Percentiles rank a stretch among this genome's conserved stretches.
phyloP scores from a whole-genome alignment of 75 land plant genomes.

The Ceratopteris richardii region DNA sequence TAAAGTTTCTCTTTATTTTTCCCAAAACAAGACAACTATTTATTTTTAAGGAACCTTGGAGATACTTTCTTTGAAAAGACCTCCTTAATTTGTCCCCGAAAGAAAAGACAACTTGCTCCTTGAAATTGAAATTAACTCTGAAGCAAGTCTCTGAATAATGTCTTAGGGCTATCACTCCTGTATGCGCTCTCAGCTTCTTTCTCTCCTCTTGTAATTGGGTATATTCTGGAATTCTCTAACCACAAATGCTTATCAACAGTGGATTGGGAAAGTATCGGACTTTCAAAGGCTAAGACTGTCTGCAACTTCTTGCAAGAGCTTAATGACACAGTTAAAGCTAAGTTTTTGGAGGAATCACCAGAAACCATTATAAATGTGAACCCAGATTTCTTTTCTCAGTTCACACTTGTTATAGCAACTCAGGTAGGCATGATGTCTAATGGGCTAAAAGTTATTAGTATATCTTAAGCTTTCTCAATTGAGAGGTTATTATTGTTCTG shows the following conservation, averaged over 20 bases:
- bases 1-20: conserved; percentile 19
- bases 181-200: no score
- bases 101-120: no score
- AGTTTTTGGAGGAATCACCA: conserved; percentile 86
- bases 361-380: conserved; percentile 62
- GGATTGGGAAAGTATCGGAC: conserved; percentile 67
- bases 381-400: conserved; percentile 76
- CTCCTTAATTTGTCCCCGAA: no score
- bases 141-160: no score
- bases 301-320: conserved; percentile 78
- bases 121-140: no score
- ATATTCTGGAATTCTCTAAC: no score
- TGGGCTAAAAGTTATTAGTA: background rate
- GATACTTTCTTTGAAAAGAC: no score
- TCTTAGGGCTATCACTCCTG: no score
- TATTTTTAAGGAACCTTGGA: no score
- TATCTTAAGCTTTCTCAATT: background rate
- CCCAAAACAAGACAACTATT: background rate
- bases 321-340: conserved; percentile 83
- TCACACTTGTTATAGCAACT: conserved; percentile 86
- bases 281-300: conserved; percentile 82
- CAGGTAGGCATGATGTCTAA: conserved; percentile 39
- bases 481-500: background rate
- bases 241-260: conserved; percentile 49
- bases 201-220: no score